A percentile compares a stretch with the other conserved stretches of the same genome.
These are phyloP conservation scores for Albatrellus ellisii DNA, from an alignment of 768 basidiomycete species.

Conservation along the genomic window DNA sequence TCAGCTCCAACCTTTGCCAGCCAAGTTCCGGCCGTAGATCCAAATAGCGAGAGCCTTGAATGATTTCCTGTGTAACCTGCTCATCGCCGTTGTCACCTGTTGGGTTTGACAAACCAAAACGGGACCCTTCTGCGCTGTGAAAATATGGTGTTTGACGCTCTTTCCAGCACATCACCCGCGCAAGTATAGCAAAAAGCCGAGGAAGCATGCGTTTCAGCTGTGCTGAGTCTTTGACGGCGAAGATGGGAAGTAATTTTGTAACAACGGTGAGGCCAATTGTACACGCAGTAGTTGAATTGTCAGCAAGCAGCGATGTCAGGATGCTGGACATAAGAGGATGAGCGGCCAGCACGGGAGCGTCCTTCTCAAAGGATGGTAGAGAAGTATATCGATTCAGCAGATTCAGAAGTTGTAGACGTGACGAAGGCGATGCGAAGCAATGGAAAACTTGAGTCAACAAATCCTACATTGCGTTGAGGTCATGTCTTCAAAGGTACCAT, in stretches of 20 bases:
- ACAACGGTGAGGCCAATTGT: conserved; percentile 50
- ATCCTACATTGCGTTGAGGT: conserved; percentile 29
- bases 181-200: conserved; percentile 50
- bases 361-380: conserved; percentile 32
- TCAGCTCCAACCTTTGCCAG: conserved; percentile 56
- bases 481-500: not conserved
- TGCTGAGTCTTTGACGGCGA: conserved; percentile 50
- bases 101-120: conserved; percentile 9
- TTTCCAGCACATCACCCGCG: conserved; percentile 67
- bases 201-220: conserved; percentile 50
- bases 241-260: conserved; percentile 59
- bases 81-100: not conserved
- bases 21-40: conserved; percentile 38
- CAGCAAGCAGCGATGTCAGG: conserved; percentile 55
- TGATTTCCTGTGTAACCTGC: not conserved
- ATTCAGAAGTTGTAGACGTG: conserved; percentile 57
- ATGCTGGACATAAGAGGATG: conserved; percentile 55
- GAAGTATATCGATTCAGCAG: conserved; percentile 54
- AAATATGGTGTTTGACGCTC: conserved; percentile 26
- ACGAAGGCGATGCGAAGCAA: conserved; percentile 45
- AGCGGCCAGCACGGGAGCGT: conserved; percentile 35
- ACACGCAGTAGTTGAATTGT: conserved; percentile 62
- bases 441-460: conserved; percentile 54
- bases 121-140: conserved; percentile 24
- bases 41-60: conserved; percentile 5